Base-by-base conservation (phyloP, 768 basidiomycete species). In the Thelephora aurantiotincta region DNA sequence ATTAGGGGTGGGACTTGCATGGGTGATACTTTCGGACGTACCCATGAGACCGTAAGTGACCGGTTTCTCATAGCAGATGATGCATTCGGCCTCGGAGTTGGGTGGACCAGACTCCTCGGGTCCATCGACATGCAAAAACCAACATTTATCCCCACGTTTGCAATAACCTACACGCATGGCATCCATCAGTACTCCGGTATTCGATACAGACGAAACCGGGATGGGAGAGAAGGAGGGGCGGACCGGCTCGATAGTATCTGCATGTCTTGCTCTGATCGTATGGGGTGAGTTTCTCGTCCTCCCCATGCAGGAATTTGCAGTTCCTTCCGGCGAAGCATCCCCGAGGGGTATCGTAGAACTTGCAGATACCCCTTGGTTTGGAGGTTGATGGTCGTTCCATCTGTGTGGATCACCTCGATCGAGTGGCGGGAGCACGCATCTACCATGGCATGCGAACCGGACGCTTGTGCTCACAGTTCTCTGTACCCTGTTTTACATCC, bases 231-330 rank as follows among this genome's bases (percentile, higher is more conserved):
- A 37, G 34, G 2, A 18, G 42, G 22, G 6, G 54, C 65, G n/a
- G 47, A 77, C 82, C 81, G 44, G 69, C 65, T 4, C 70, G 72
- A 49, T 73, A 86, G 64, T 70, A 84, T 48, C 59, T 70, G 66
- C 87, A 89, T 30, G 66, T 65, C 68, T 89, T 88, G 33, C 69
- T 63, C 61, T 77, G 68, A 65, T 89, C 86, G 55, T 75, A 83
- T 2, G 80, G 80, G 2, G 82, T 81, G 37, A 82, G 33, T 58
- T 60, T 55, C 60, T 70, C 60, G 54, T 66, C 55, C 20, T 69
- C 65, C 43, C 73, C 75, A 51, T 90, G 86, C 11, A 82, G 67
- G 61, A 88, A 90, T 67, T 83, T 87, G 76, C 86, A 90, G 5
- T 61, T 60, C 45, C 75, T 62, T 33, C 77, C 80, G 6, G 76